phyloP scores from a whole-genome alignment of 768 basidiomycete genomes.

The Kwoniella mangroviensis region DNA sequence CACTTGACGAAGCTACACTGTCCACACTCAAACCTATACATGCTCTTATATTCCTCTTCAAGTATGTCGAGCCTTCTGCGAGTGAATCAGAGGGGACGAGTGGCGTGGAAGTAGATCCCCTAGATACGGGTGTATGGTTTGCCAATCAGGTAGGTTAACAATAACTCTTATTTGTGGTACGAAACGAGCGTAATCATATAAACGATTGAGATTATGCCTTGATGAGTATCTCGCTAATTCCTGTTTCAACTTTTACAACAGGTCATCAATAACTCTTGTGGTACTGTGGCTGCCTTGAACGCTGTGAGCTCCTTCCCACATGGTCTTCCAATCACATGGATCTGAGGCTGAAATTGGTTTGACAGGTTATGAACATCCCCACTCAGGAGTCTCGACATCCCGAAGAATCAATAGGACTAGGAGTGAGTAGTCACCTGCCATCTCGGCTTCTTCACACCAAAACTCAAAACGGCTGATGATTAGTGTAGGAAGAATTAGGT shows the following conservation, averaged over 20 bases:
- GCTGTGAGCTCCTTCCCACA: conserved; percentile 62
- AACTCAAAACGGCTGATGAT: neutral
- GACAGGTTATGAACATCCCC: conserved; percentile 55
- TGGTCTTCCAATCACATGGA: neutral
- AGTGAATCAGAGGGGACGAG: conserved; percentile 38
- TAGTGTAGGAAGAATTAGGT: conserved; percentile 67
- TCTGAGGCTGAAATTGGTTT: neutral
- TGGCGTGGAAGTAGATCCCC: conserved; percentile 58
- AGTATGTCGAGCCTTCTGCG: conserved; percentile 73
- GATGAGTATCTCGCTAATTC: neutral
- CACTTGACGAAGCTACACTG: conserved; percentile 61
- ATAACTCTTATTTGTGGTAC: too few species aligned
- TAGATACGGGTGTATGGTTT: conserved; percentile 72
- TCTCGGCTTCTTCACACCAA: too few species aligned
- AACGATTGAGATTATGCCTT: too few species aligned
- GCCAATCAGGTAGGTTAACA: conserved; percentile 68
- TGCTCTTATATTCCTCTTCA: conserved; percentile 94
- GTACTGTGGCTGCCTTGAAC: conserved; percentile 91
- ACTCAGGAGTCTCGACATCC: conserved; percentile 26
- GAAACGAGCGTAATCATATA: too few species aligned
- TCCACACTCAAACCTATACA: conserved; percentile 78
- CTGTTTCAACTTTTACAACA: conserved; percentile 39
- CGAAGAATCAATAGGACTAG: conserved; percentile 47
- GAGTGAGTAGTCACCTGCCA: conserved; percentile 39
- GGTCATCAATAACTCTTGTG: conserved; percentile 95